Evolutionary conservation across 73 alveolate species (phyloP), one percentile per base, ranked within the genome.

Genomic region (Effrenium voratum): DNA sequence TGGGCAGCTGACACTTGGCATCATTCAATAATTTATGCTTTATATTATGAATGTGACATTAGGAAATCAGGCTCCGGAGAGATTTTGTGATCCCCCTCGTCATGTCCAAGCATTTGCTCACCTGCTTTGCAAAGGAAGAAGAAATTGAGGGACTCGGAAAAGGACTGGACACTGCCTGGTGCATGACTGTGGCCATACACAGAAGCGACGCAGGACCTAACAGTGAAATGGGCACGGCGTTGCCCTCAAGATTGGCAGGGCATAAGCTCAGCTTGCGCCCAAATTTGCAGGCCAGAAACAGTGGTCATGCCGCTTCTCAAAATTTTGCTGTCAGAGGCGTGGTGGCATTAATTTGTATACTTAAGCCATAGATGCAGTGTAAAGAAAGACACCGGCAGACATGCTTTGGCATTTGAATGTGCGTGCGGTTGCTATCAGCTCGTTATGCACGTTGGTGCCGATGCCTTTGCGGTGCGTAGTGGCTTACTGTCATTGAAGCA

Each of bases 231-330:
- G 97, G 97, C 97, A 52, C 66, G 97, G 97, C 83, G 63, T n/a
- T 5, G 36, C 55, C 38, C 36, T 19, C 36, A 19, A 36, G 60
- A n/a, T n/a, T 72, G 36, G 50, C 30, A 22, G 57, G 87, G 46
- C 43, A 8, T 75, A 34, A 3, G 91, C 60, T 24, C 63, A 40
- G 28, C 16, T 36, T 15, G 5, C 55, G 36, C n/a, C 28, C 41
- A 0, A 16, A 34, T 22, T 10, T n/a, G 24, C 47, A 87, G 95
- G 95, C 63, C 86, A 68, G 97, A 73, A n/a, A 32, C 97, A 5
- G 86, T 75, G 13, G 97, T 90, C 75, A 34, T 90, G 97, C 97
- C 97, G 87, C 97, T 90, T 22, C 87, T 90, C 41, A 90, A 90
- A 76, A 46, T 50, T 72, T 75, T 90, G 38, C 82, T 75, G 38